Conservation (phyloP, 768 basidiomycete species). For the Calvatia gigantea region DNA sequence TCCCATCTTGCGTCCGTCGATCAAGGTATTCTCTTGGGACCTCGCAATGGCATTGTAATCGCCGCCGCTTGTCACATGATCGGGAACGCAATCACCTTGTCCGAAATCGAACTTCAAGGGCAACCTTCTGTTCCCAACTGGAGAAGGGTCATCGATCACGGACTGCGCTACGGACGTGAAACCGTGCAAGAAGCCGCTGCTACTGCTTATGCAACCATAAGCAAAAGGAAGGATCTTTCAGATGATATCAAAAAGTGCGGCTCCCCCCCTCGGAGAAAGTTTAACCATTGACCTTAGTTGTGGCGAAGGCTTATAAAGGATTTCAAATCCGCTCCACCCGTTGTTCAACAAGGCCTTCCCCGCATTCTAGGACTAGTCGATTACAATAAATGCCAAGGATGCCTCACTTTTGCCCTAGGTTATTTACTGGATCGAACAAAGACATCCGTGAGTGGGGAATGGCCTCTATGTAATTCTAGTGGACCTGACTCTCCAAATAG, state of each 20-base stretch:
- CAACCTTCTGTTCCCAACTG: constrained; percentile 53
- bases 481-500: constrained; percentile 13
- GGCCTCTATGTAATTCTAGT: constrained; percentile 14
- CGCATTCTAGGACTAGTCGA: constrained; percentile 65
- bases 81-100: constrained; percentile 55
- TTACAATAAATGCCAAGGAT: constrained; percentile 50
- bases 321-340: constrained; percentile 45
- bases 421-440: constrained; percentile 62
- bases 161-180: constrained; percentile 62
- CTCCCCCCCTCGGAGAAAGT: constrained; percentile 13
- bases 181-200: constrained; percentile 79
- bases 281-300: constrained; percentile 5
- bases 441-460: constrained; percentile 40
- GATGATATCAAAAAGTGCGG: constrained; percentile 72
- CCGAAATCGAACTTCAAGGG: constrained; percentile 42
- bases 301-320: constrained; percentile 59
- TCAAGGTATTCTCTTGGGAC: constrained; percentile 52
- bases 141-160: constrained; percentile 65
- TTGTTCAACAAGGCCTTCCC: constrained; percentile 71
- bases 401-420: constrained; percentile 23
- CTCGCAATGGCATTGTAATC: constrained; percentile 70
- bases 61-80: constrained; percentile 72
- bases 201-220: constrained; percentile 63
- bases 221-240: constrained; percentile 64
- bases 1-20: constrained; percentile 53